A percentile compares a stretch with the other conserved stretches of the same genome.
Conservation (phyloP, 2,329 filamentous ascomycete species). For the Ampelomyces quisqualis region DNA sequence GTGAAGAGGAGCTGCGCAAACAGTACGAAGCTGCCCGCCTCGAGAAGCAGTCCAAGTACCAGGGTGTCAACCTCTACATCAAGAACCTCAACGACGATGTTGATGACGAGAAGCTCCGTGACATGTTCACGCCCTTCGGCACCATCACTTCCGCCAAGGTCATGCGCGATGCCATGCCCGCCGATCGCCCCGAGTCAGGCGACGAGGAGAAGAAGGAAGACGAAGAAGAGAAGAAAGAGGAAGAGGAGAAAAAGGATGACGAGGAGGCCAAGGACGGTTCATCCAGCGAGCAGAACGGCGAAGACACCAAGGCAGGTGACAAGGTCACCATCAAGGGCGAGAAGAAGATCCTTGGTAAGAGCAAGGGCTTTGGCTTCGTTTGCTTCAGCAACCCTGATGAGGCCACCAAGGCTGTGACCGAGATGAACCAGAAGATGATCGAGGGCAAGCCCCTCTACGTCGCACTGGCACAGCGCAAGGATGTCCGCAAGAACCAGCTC, state of each 20-base stretch:
- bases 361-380: constrained; percentile 99
- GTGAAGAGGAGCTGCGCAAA: constrained; percentile 97
- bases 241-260: constrained; percentile 56
- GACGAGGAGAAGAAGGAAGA: constrained; percentile 49
- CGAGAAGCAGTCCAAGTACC: constrained; percentile 99
- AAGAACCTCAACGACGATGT: constrained; percentile 98
- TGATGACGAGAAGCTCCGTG: constrained; percentile 95
- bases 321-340: constrained; percentile 58
- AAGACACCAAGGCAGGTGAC: constrained; percentile 54
- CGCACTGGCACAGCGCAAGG: constrained; percentile 97
- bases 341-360: constrained; percentile 81
- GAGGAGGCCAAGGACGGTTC: constrained; percentile 60
- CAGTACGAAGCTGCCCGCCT: constrained; percentile 96
- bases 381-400: constrained; percentile 99
- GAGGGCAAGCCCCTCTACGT: constrained; percentile 96
- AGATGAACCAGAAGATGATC: constrained; percentile 99
- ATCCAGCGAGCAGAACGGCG: constrained; percentile 60
- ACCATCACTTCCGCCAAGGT: constrained; percentile 99
- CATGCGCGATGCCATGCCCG: constrained; percentile 77
- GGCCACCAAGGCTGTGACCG: constrained; percentile 96
- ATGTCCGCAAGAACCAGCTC: constrained; percentile 97
- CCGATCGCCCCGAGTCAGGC: constrained; percentile 51
- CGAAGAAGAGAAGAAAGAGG: constrained; percentile 30
- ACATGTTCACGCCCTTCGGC: constrained; percentile 87
- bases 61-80: constrained; percentile 99